Evolutionary conservation across 2,329 filamentous ascomycete species (phyloP).

Genomic region (Cladosporium colombiae): DNA sequence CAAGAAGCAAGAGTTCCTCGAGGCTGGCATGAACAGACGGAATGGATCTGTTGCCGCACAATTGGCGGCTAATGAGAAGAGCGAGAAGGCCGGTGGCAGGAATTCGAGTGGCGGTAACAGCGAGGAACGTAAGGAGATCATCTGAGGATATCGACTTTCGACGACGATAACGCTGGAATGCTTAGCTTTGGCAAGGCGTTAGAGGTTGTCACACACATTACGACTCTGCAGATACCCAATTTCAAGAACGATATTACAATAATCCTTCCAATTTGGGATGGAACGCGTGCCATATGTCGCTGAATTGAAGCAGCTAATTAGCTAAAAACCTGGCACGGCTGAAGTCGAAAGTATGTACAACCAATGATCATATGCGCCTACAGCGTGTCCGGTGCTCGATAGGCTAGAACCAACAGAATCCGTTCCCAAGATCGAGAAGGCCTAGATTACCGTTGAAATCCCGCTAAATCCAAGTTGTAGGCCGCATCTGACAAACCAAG

Average conservation of each 20-base stretch:
- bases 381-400: neutral
- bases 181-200: neutral
- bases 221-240: neutral
- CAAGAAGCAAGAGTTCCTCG: constrained; percentile 55
- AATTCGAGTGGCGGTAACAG: constrained; percentile 7
- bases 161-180: neutral
- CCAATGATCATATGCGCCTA: neutral
- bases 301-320: neutral
- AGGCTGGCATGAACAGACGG: constrained; percentile 32
- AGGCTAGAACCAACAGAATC: neutral
- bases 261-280: neutral
- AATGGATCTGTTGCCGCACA: constrained; percentile 27
- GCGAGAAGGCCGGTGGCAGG: constrained; percentile 12
- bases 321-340: neutral
- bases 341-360: neutral
- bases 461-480: neutral
- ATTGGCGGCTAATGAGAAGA: constrained; percentile 6
- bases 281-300: neutral
- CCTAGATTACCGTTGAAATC: neutral
- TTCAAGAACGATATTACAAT: neutral
- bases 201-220: neutral
- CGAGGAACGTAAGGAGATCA: constrained; percentile 13
- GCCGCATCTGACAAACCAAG: neutral
- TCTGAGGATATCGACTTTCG: neutral
- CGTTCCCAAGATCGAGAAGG: neutral